These are phyloP conservation scores for Xylaria multiplex DNA, from an alignment of 2,329 filamentous ascomycete genomes.

Conservation along the genomic window DNA sequence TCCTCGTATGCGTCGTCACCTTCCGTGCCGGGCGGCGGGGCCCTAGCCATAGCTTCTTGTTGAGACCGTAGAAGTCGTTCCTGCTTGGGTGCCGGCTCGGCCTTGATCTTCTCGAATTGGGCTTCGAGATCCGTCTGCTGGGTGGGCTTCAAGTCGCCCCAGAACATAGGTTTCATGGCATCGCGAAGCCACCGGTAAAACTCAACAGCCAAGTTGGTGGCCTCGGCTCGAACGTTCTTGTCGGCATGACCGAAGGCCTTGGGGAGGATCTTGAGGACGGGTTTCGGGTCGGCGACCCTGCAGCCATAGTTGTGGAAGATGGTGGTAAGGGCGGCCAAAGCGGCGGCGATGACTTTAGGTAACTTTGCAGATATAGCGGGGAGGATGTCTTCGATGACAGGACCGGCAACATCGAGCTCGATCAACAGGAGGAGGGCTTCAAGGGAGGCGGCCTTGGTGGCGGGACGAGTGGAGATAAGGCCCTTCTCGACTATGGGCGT, in stretches of 20 bases:
- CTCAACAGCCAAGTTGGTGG: slow-evolving; percentile 89
- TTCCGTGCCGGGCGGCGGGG: slow-evolving; percentile 68
- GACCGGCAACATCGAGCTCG: slow-evolving; percentile 85
- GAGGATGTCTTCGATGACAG: slow-evolving; percentile 89
- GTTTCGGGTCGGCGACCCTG: slow-evolving; percentile 92
- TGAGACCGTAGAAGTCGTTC: slow-evolving; percentile 89
- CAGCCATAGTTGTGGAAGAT: slow-evolving; percentile 96
- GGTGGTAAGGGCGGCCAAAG: slow-evolving; percentile 71
- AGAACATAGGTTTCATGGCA: slow-evolving; percentile 98
- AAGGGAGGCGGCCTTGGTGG: slow-evolving; percentile 85
- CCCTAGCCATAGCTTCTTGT: slow-evolving; percentile 82
- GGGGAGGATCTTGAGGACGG: slow-evolving; percentile 85
- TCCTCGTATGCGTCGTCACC: slow-evolving; percentile 68
- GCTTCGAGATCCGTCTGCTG: slow-evolving; percentile 95
- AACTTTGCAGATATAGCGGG: slow-evolving; percentile 57
- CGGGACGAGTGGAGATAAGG: slow-evolving; percentile 84
- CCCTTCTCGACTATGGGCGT: slow-evolving; percentile 90
- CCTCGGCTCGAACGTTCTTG: slow-evolving; percentile 96
- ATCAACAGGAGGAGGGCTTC: slow-evolving; percentile 90
- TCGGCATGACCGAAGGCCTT: slow-evolving; percentile 96
- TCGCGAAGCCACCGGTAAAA: slow-evolving; percentile 97
- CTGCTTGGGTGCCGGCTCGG: slow-evolving; percentile 87
- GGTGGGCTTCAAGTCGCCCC: slow-evolving; percentile 92
- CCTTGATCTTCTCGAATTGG: slow-evolving; percentile 91
- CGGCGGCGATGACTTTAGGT: slow-evolving; percentile 51